phyloP scores from a whole-genome alignment of 2,329 filamentous ascomycete species.

The Paecilomyces variotii region DNA sequence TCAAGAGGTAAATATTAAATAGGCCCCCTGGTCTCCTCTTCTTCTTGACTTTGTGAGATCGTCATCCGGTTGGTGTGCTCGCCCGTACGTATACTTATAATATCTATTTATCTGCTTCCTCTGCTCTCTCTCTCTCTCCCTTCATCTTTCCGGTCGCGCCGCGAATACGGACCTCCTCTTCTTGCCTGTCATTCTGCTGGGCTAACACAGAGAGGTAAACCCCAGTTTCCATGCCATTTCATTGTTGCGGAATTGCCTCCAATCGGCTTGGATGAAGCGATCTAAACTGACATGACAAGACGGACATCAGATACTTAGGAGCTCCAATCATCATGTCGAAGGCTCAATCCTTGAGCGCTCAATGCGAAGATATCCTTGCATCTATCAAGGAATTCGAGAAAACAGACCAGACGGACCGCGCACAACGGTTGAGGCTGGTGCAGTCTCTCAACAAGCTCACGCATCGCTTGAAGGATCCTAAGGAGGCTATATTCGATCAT shows the following conservation, averaged over 20 bases:
- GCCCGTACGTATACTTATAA: neutral
- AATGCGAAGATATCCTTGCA: slow-evolving; percentile 6
- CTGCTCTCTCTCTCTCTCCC: neutral
- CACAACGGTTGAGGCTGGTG: slow-evolving; percentile 7
- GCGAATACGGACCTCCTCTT: neutral
- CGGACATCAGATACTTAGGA: neutral
- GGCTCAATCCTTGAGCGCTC: slow-evolving; percentile 4
- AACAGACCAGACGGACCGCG: slow-evolving; percentile 4
- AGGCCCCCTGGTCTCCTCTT: neutral
- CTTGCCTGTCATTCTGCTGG: neutral
- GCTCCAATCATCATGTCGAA: neutral
- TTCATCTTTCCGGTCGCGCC: neutral
- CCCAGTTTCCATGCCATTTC: neutral
- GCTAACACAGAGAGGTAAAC: neutral
- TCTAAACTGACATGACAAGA: neutral
- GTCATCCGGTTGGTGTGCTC: neutral
- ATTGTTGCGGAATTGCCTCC: neutral
- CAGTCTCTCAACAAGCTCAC: slow-evolving; percentile 10
- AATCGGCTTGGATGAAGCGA: neutral
- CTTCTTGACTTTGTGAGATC: neutral
- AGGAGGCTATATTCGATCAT: slow-evolving; percentile 19
- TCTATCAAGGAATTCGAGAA: slow-evolving; percentile 6
- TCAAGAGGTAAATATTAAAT: neutral
- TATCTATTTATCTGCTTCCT: neutral
- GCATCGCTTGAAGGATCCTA: slow-evolving; percentile 15